These are phyloP conservation scores for Auricularia heimuer DNA, from an alignment of 768 basidiomycete species.

Conservation along the genomic window DNA sequence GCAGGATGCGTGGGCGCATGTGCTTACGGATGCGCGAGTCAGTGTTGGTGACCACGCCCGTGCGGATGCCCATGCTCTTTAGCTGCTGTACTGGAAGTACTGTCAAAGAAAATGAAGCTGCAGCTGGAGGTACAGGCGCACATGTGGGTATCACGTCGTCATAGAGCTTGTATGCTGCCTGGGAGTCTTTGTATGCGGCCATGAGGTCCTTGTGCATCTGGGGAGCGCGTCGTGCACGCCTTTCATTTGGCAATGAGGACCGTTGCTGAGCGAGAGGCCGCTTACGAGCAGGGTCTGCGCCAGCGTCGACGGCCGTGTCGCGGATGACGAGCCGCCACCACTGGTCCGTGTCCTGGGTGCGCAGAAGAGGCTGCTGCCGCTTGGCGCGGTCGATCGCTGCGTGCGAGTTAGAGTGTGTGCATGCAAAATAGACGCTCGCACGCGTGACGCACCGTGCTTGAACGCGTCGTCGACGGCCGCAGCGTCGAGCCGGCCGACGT, in stretches of 20 bases:
- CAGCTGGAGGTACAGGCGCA: conserved; percentile 22
- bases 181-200: conserved; percentile 50
- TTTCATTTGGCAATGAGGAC: conserved; percentile 16
- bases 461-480: conserved; percentile 46
- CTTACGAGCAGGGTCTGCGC: conserved; percentile 49
- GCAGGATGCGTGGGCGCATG: not conserved
- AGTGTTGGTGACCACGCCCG: conserved; percentile 61
- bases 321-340: conserved; percentile 80
- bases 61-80: conserved; percentile 34
- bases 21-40: conserved; percentile 61
- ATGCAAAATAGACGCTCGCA: not conserved
- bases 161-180: conserved; percentile 56
- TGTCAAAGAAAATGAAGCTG: conserved; percentile 1
- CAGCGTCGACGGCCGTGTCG: conserved; percentile 65
- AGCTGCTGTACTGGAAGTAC: conserved; percentile 34
- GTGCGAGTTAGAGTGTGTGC: not conserved
- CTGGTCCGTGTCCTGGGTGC: conserved; percentile 33
- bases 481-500: conserved; percentile 51
- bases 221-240: conserved; percentile 44
- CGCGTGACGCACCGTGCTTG: conserved; percentile 26
- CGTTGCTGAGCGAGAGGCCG: not conserved
- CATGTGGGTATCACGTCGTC: conserved; percentile 40
- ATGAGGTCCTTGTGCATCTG: conserved; percentile 54
- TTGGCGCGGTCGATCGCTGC: conserved; percentile 44
- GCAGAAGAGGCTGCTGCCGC: conserved; percentile 48